These are phyloP conservation scores for Psilocybe sp. DNA, from an alignment of 768 basidiomycete genomes.

Conservation along the genomic window DNA sequence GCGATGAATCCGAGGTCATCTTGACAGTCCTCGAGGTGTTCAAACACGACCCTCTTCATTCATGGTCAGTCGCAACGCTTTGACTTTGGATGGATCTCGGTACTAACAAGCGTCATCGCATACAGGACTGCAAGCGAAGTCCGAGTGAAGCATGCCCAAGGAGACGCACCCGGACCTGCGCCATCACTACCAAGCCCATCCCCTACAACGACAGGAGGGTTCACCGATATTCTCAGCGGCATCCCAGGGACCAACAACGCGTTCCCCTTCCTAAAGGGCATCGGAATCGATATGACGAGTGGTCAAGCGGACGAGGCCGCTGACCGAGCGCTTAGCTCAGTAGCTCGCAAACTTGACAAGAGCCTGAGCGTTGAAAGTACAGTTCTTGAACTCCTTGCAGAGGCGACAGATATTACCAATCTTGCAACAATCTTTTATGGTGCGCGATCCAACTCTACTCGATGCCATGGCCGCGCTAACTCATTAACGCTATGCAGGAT, in stretches of 20 bases:
- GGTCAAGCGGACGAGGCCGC: slow-evolving; percentile 81
- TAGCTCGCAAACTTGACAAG: slow-evolving; percentile 80
- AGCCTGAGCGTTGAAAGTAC: slow-evolving; percentile 88
- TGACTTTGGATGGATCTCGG: background rate
- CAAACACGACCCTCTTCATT: slow-evolving; percentile 93
- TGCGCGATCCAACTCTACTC: slow-evolving; percentile 1
- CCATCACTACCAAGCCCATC: slow-evolving; percentile 5
- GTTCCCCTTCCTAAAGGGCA: slow-evolving; percentile 33
- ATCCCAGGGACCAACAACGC: slow-evolving; percentile 13
- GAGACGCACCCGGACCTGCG: slow-evolving; percentile 27
- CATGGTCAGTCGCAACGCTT: slow-evolving; percentile 57
- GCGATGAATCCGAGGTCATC: slow-evolving; percentile 81
- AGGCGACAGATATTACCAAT: slow-evolving; percentile 77
- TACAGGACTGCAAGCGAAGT: slow-evolving; percentile 75
- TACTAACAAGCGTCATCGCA: background rate
- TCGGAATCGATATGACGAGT: slow-evolving; percentile 62
- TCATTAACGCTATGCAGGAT: slow-evolving; percentile 2
- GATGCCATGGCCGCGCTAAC: background rate
- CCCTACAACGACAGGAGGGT: too few relatives aligned
- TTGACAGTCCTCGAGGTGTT: slow-evolving; percentile 96
- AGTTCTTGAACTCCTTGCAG: slow-evolving; percentile 88
- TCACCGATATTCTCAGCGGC: too few relatives aligned
- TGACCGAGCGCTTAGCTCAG: slow-evolving; percentile 80
- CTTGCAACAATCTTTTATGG: slow-evolving; percentile 78
- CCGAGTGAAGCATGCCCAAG: slow-evolving; percentile 67